A percentile compares a stretch with the other conserved stretches of the same genome.
Conservation (phyloP, 2,329 filamentous ascomycete species). For the Diaporthe aspalathi region DNA sequence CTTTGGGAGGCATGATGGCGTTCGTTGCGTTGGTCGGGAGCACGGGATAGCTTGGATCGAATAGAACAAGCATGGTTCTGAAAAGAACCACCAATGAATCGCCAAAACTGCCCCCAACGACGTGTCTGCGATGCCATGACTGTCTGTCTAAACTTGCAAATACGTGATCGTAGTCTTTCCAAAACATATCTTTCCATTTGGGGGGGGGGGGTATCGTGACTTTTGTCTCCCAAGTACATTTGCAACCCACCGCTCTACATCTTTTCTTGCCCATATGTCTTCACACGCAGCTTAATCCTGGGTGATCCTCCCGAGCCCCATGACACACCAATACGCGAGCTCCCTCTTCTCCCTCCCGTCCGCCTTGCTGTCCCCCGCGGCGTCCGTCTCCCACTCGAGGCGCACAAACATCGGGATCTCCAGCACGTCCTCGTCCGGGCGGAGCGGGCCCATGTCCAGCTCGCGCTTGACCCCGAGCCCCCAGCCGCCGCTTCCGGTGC, state of each 20-base stretch:
- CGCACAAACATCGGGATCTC: slow-evolving; percentile 96
- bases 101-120: slow-evolving; percentile 23
- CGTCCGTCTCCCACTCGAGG: slow-evolving; percentile 83
- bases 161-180: neutral
- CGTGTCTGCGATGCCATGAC: neutral
- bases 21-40: slow-evolving; percentile 36
- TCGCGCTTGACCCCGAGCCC: slow-evolving; percentile 49
- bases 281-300: slow-evolving; percentile 52
- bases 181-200: neutral
- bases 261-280: neutral
- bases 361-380: slow-evolving; percentile 60
- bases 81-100: slow-evolving; percentile 37
- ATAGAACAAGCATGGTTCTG: slow-evolving; percentile 40
- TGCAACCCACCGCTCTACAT: neutral
- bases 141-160: neutral
- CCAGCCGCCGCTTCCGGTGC: slow-evolving; percentile 38
- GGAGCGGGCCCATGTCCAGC: slow-evolving; percentile 59
- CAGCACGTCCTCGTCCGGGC: slow-evolving; percentile 72
- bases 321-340: slow-evolving; percentile 93
- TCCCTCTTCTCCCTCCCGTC: slow-evolving; percentile 83
- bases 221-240: slow-evolving; percentile 7
- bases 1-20: slow-evolving; percentile 33
- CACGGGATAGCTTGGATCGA: slow-evolving; percentile 37
- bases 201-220: slow-evolving; percentile 62
- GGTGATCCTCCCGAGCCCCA: slow-evolving; percentile 86